Evolutionary conservation across 2,329 filamentous ascomycete genomes (phyloP), one percentile per base, ranked within the genome.

Genomic region (Sporothrix globosa): DNA sequence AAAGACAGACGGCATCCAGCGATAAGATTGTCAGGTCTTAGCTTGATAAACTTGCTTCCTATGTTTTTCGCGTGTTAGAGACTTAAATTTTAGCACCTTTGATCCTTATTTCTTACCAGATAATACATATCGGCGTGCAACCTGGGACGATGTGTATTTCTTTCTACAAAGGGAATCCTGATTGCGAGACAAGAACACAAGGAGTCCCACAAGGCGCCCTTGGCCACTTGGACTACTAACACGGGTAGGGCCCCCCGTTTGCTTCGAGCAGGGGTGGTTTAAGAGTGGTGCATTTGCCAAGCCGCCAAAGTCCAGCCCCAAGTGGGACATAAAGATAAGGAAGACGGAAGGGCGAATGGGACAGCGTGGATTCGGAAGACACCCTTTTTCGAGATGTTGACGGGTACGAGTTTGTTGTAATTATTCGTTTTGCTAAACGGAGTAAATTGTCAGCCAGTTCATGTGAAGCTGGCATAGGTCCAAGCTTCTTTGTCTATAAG

Each of bases 321-420:
- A 69, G 71, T 72, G 71, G 73, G 70, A 60, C 70, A 41, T 52
- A 73, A 34, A 73, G 73, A 73, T 73, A 73, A 73, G 73, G 17
- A 48, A 10, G 24, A 44, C 44, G 34, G 34, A 30, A 27, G 60
- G 69, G 70, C 71, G 68, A 72, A 72, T 72, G 67, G 69, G 71
- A 72, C 68, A 52, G 60, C 72, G 69, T 53, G 69, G 54, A 68
- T 66, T 67, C 63, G 50, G 39, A 61, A 11, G 56, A 14, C 27
- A 30, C 21, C 58, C 46, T 19, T 19, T 19, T 19, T 7, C 14
- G 46, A 48, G 17, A 17, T 48, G 17, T 21, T 21, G 48, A 56
- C 13, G 17, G 27, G 27, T 19, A 19, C 13, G 4, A 41, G 34
- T 44, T 24, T 60, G 10, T 41, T 17, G 34, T 34, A 30, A 30